phyloP scores from a whole-genome alignment of 2,329 filamentous ascomycete genomes.

The Lachnellula cervina region DNA sequence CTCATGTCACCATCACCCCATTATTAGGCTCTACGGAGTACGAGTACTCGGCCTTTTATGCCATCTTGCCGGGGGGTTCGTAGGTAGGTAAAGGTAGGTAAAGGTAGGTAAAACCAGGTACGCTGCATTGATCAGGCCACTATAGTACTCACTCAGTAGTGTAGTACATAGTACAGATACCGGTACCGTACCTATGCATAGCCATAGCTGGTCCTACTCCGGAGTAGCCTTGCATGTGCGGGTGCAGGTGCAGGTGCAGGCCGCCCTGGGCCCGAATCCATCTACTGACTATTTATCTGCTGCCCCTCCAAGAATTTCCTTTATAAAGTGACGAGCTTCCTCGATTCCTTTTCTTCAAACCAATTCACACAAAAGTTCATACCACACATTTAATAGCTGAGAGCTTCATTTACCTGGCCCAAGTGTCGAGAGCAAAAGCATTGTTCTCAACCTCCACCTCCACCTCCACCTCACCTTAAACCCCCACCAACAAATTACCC shows the following conservation, averaged over 20 bases:
- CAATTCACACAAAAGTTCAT: no score
- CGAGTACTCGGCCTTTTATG: neutral
- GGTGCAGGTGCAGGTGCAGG: neutral
- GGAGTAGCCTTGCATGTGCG: neutral
- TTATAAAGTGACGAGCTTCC: neutral
- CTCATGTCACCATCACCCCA: conserved; percentile 13
- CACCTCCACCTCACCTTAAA: no score
- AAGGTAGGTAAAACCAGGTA: no score
- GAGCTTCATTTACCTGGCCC: no score
- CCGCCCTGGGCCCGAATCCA: no score
- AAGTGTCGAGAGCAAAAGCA: no score
- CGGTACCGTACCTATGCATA: neutral
- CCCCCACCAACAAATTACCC: neutral
- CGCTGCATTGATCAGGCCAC: conserved; percentile 12
- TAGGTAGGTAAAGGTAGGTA: no score
- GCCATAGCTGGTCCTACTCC: neutral
- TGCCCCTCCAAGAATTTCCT: neutral
- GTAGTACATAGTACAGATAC: neutral
- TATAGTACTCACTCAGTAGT: neutral
- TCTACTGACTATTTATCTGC: neutral
- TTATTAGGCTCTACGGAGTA: neutral
- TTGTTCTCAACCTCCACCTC: neutral
- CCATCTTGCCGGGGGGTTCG: neutral
- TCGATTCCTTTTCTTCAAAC: neutral
- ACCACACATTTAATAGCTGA: no score